These are phyloP conservation scores for Clitopilus passeckerianus DNA, from an alignment of 768 basidiomycete genomes.

Conservation along the genomic window DNA sequence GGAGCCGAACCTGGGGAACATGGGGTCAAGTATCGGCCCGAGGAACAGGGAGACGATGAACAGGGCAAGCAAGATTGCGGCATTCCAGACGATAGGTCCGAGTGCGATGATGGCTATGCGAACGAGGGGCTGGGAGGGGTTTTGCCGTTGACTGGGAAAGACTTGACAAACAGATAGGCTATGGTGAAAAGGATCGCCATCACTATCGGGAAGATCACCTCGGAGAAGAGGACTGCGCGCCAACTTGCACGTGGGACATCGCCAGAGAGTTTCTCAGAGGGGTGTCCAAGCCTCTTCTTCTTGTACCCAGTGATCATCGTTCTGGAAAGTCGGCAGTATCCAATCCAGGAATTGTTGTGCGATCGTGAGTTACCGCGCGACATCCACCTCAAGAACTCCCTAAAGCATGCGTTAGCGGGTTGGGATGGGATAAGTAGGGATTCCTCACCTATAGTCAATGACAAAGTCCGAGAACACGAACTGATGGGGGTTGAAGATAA, in stretches of 20 bases:
- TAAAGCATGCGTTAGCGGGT: slow-evolving; percentile 19
- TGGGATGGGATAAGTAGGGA: not conserved
- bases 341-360: slow-evolving; percentile 98
- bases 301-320: slow-evolving; percentile 99
- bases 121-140: slow-evolving; percentile 81
- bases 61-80: slow-evolving; percentile 75
- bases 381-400: slow-evolving; percentile 99
- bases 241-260: slow-evolving; percentile 93
- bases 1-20: slow-evolving; percentile 87
- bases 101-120: slow-evolving; percentile 91
- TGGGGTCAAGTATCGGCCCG: slow-evolving; percentile 82
- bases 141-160: slow-evolving; percentile 67
- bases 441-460: slow-evolving; percentile 82
- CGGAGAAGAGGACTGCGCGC: slow-evolving; percentile 85
- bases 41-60: slow-evolving; percentile 92
- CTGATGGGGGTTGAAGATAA: slow-evolving; percentile 99
- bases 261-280: slow-evolving; percentile 94
- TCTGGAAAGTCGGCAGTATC: slow-evolving; percentile 95
- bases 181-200: slow-evolving; percentile 85
- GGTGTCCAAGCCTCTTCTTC: slow-evolving; percentile 94
- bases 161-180: slow-evolving; percentile 90
- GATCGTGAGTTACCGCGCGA: slow-evolving; percentile 95
- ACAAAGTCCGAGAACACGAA: slow-evolving; percentile 97
- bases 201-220: slow-evolving; percentile 80
- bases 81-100: slow-evolving; percentile 96